Evolutionary conservation across 1,284 basidiomycete species (phyloP), one percentile per base, ranked within the genome.

Genomic region (Ganoderma boninense): DNA sequence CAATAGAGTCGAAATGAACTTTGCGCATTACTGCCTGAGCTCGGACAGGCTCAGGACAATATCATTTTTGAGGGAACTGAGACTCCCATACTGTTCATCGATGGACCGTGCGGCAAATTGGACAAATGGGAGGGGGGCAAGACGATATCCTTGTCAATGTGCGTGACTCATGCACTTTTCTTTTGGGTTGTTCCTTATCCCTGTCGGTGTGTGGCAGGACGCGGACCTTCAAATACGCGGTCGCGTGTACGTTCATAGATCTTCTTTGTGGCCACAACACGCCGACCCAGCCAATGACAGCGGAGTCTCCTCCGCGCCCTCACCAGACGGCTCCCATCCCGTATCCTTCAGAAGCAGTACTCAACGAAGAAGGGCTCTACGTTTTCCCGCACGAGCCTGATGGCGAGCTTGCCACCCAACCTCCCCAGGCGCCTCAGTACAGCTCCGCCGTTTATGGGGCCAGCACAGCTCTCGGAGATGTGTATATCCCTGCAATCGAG

Each of bases 1-100:
- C 26, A 52, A 29, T 29, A 77, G 76, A 72, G n/a, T 42, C 74
- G 69, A 62, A 57, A 73, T 18, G 76, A 76, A 23, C 67, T 77
- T 0, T 62, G 44, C 54, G 59, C 69, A 29, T 46, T 72, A 4
- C 26, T 76, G 1, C 75, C 76, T 3, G 73, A 73, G 20, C 52
- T 73, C 6, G 57, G 62, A 10, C 62, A 57, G 20, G 46, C 60
- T 2, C 38, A 65, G 23, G 63, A 73, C 49, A 68, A 70, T 18
- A 54, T 77, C 49, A 65, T 72, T 7, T 73, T 66, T 43, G 65
- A 64, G 10, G 63, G 40, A 40, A 64, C 64, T 1, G 68, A 72
- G 61, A 73, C 74, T 2, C 76, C 75, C 7, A 42, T 73, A 8
- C 29, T 77, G 20, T 72, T 76, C 65, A 32, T 77, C 32, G 72